Evolutionary conservation across 176 grass and related monocot genomes (phyloP).

Genomic region (Saccharum officinarum): DNA sequence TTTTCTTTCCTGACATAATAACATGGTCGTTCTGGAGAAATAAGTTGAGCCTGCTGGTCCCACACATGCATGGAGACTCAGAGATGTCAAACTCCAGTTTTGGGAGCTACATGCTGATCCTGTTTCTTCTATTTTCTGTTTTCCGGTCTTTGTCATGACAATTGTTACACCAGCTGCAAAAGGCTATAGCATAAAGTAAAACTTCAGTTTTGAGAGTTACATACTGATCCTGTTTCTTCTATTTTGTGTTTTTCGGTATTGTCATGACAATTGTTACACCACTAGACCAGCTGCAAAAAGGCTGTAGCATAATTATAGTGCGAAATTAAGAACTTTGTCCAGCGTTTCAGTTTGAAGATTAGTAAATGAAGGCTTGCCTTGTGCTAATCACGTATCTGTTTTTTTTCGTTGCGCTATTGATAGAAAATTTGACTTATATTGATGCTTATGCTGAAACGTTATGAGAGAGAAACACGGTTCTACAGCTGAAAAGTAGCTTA

Average conservation of each 20-base stretch:
- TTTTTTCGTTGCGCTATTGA: no score
- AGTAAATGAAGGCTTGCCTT: no score
- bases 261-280: background rate
- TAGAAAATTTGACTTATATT: no score
- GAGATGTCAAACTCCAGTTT: background rate
- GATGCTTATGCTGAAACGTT: no score
- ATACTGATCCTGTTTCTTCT: background rate
- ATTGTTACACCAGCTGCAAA: background rate
- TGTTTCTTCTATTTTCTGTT: background rate
- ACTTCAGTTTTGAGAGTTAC: background rate
- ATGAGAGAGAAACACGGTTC: no score
- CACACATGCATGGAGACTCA: background rate
- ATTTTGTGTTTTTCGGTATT: background rate
- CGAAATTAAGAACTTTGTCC: no score
- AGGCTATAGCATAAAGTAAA: no score
- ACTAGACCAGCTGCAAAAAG: background rate
- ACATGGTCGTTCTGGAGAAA: conserved; percentile 9
- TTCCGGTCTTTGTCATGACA: background rate
- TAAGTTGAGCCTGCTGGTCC: conserved; percentile 24
- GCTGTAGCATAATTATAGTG: no score
- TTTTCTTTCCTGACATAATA: background rate
- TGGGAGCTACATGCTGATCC: background rate
- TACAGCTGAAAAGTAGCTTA: no score
- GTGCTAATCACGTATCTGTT: no score
- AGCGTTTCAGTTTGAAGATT: no score